These are phyloP conservation scores for Nannochloris sp. DNA, from an alignment of 139 green algal genomes.

Conservation along the genomic window DNA sequence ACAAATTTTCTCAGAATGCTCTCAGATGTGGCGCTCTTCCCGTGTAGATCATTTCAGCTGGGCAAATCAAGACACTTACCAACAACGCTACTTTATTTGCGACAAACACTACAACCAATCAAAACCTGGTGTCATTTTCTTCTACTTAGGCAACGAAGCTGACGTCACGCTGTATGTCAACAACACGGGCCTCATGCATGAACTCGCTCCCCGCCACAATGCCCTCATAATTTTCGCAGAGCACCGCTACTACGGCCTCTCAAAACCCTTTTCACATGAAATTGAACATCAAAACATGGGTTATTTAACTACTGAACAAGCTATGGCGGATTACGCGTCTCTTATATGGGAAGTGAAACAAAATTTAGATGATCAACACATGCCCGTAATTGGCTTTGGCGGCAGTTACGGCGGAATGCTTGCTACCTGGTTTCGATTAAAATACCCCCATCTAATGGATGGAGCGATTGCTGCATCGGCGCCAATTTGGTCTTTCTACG, in stretches of 20 bases:
- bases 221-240: slow-evolving; percentile 48
- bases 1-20: too few species aligned
- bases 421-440: slow-evolving; percentile 53
- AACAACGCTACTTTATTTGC: slow-evolving; percentile 77
- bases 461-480: slow-evolving; percentile 84
- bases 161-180: slow-evolving; percentile 64
- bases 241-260: slow-evolving; percentile 39
- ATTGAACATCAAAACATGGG: slow-evolving; percentile 35
- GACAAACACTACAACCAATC: slow-evolving; percentile 46
- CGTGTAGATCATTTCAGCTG: slow-evolving; percentile 18
- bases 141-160: slow-evolving; percentile 86
- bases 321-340: slow-evolving; percentile 67
- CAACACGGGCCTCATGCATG: slow-evolving; percentile 63
- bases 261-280: slow-evolving; percentile 22
- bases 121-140: slow-evolving; percentile 65
- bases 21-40: background rate
- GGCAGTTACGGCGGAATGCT: slow-evolving; percentile 76
- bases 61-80: slow-evolving; percentile 33
- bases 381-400: slow-evolving; percentile 68
- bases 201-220: slow-evolving; percentile 25
- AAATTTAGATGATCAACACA: slow-evolving; percentile 22
- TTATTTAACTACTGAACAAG: slow-evolving; percentile 49
- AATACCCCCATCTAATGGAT: slow-evolving; percentile 67
- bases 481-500: slow-evolving; percentile 84
- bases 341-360: slow-evolving; percentile 45